Base-by-base conservation (phyloP, 225 moss, liverwort and hornwort species). In the Pseudisothecium myosuroides region DNA sequence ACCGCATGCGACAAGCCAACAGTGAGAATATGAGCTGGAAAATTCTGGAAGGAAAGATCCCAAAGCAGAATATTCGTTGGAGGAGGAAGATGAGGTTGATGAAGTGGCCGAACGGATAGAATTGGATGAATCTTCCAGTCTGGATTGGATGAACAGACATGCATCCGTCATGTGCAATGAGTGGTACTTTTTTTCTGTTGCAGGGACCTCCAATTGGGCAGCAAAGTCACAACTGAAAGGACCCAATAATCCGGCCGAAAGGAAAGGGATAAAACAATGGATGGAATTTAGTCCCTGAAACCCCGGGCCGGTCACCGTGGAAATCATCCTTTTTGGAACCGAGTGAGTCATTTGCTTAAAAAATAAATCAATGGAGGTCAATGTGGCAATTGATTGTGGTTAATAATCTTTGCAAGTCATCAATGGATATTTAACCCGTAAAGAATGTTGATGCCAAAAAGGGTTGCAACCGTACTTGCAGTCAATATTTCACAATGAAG, bases 291-390 rank as follows among this genome's bases (percentile, higher is more conserved):
- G n/a, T 76, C 8, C 41, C 5, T 69, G 0, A 16, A 71, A 41
- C 15, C 15, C 1, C 0, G 1, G 71, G 26, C 3, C 41, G 1
- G 41, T 15, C 26, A 72, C 1, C 0, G 3, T 31, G 19, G 31
- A 75, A 31, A 49, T 31, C 71, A 72, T n/a, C 7, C 6, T 68
- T 65, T 65, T 5, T 1, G 17, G 34, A 1, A 65, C 37, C 11
- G 0, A 11, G 21, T 67, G 67, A 37, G 18, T 66, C 67, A 12
- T 21, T 72, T 43, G 43, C 4, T 71, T 23, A 9, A 26, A 41
- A 69, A 32, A 23, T 23, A 6, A 66, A n/a, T n/a, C n/a, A n/a
- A n/a, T n/a, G n/a, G n/a, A n/a, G n/a, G n/a, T n/a, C n/a, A n/a
- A n/a, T n/a, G n/a, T n/a, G n/a, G n/a, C n/a, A n/a, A n/a, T n/a